Evolutionary conservation across 2,329 filamentous ascomycete species (phyloP).

Genomic region (Dactylonectria estremocensis): DNA sequence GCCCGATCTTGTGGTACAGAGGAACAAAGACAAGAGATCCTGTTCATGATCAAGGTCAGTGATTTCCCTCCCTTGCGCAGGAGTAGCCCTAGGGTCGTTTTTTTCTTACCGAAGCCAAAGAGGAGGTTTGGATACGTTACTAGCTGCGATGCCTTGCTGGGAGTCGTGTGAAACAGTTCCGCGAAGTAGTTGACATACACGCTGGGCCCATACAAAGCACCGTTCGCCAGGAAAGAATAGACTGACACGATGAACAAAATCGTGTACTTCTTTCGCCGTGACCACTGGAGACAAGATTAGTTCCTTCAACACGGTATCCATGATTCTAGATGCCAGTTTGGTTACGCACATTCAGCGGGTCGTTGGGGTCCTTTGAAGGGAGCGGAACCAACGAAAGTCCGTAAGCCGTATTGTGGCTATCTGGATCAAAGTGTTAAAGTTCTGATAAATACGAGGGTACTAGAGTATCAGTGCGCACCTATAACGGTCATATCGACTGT

Average conservation of each 20-base stretch:
- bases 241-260: neutral
- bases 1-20: constrained; percentile 6
- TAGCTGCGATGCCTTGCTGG: neutral
- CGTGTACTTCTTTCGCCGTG: neutral
- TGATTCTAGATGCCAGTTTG: too few relatives aligned
- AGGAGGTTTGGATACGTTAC: constrained; percentile 1
- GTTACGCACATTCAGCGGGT: neutral
- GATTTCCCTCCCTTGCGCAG: too few relatives aligned
- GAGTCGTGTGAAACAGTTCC: neutral
- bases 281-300: neutral
- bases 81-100: too few relatives aligned
- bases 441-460: too few relatives aligned
- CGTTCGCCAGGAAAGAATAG: constrained; percentile 9
- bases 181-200: constrained; percentile 6
- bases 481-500: neutral
- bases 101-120: neutral
- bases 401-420: neutral
- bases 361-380: constrained; percentile 16
- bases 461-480: neutral
- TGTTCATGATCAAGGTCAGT: neutral
- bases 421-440: neutral
- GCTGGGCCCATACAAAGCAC: neutral
- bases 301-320: too few relatives aligned
- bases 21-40: constrained; percentile 5
- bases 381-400: constrained; percentile 1